These are phyloP conservation scores for Pezicula rhizophila DNA, from an alignment of 2,329 filamentous ascomycete species.

Conservation along the genomic window DNA sequence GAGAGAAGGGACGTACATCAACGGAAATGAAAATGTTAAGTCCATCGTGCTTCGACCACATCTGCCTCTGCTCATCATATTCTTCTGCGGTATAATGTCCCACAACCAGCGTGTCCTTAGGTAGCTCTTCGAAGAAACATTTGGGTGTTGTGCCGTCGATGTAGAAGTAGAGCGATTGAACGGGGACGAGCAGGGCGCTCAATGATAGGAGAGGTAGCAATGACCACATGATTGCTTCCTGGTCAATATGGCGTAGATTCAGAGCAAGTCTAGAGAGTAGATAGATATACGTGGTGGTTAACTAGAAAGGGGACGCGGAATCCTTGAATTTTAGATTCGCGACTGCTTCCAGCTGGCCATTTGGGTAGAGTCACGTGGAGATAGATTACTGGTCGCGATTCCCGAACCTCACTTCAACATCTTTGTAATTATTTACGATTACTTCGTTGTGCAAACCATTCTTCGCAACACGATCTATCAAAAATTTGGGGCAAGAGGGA, in stretches of 20 bases:
- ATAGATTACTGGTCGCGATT: background rate
- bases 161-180: conserved; percentile 91
- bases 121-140: conserved; percentile 97
- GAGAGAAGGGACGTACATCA: conserved; percentile 50
- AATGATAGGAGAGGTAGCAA: conserved; percentile 63
- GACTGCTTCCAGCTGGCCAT: background rate
- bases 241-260: background rate
- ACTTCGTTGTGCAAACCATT: background rate
- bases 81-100: conserved; percentile 86
- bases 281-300: background rate
- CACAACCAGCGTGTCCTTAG: conserved; percentile 94
- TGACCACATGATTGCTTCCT: conserved; percentile 42
- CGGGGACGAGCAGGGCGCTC: conserved; percentile 49
- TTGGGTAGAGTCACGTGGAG: background rate
- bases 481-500: background rate
- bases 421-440: background rate
- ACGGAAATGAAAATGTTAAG: conserved; percentile 86
- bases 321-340: background rate
- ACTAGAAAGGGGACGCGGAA: background rate
- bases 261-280: background rate
- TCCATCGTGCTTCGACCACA: conserved; percentile 67
- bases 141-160: conserved; percentile 80
- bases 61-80: conserved; percentile 63
- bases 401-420: background rate
- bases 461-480: background rate